Evolutionary conservation across 495 filamentous ascomycete genomes (phyloP), one percentile per base, ranked within the genome.

Genomic region (Talaromyces wortmannii): DNA sequence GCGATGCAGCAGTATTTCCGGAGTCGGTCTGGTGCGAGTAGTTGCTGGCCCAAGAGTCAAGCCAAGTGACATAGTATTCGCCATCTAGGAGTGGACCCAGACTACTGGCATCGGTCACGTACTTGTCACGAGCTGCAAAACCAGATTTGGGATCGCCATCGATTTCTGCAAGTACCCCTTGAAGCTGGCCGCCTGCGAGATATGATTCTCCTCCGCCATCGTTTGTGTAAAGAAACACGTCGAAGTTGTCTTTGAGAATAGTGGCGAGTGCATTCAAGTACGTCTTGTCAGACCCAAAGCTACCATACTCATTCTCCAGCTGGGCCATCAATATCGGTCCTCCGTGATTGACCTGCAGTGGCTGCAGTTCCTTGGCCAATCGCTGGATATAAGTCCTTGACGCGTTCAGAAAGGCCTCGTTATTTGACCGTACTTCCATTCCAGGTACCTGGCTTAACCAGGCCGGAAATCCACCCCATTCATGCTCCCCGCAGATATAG

Each of bases 301-400:
- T 73, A 4, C 75, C 75, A 53, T 79, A 79, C 52, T 78, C 76
- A 50, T 78, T 78, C 54, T 78, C 76, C 15, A 77, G 66, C 53
- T 78, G 76, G 8, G 73, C 66, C 72, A 78, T 74, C 15, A 79
- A 43, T 15, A 79, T 63, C 5, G 74, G 74, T 7, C 76, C 76
- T 4, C 72, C 73, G 1, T 68, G 55, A 13, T 64, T 71, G 17
- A 71, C 57, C 48, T 69, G 67, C 30, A 73, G 55, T n/a, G 60
- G 49, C 30, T 43, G 5, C 15, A 77, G 44, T 29, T 72, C 69
- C 4, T 53, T 49, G 6, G 72, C 73, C 4, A 77, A 65, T 29
- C 62, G 55, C 7, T 56, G 42, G 4, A 78, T 57, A 47, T 75
- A 78, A 6, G 48, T 55, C 53, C 63, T 62, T 7, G 75, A 55